Base-by-base conservation (phyloP, 805 yeast genomes). In the Myxozyma geophila region DNA sequence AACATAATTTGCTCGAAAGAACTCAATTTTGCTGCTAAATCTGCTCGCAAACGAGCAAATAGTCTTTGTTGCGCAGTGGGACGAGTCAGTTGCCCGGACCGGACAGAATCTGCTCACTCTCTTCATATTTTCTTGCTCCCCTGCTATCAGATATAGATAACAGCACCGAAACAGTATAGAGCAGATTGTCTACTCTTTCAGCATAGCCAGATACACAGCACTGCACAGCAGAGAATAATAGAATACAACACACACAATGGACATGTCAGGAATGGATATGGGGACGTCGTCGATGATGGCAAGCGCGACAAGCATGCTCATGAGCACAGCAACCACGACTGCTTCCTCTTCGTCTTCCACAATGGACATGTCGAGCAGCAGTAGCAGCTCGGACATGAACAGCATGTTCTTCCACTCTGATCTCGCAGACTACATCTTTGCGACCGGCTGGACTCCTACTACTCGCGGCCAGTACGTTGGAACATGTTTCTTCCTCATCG, bases 391-490 rank as follows among this genome's bases (percentile, higher is more conserved):
- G 67, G 56, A 33, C n/a, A 52, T 56, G 60, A 19, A 55, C 28
- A 47, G 41, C 43, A 72, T 72, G 74, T 55, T 68, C 35, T 72
- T 72, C 59, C 73, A 71, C 58, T 59, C 70, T 36, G 57, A 60
- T 40, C 56, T 47, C 50, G 43, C 59, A 52, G 73, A 70, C 53
- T 63, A 63, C 33, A 50, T 72, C n/a, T 63, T 69, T 41, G 60
- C 74, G 4, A 47, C 63, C 2, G 67, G 59, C 39, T 72, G 74
- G 74, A 70, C 69, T 9, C 74, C 74, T 13, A 51, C 64, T 8
- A 57, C 61, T 21, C 52, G 52, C 12, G 74, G 75, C 37, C 69
- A 69, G 51, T 72, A 72, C 62, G 75, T 73, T 36, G 75, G 74
- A 21, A 67, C 74, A 15, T 72, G 75, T 50, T 67, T 72, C 41